phyloP scores from a whole-genome alignment of 768 basidiomycete species.

The Gymnopilus dilepis region DNA sequence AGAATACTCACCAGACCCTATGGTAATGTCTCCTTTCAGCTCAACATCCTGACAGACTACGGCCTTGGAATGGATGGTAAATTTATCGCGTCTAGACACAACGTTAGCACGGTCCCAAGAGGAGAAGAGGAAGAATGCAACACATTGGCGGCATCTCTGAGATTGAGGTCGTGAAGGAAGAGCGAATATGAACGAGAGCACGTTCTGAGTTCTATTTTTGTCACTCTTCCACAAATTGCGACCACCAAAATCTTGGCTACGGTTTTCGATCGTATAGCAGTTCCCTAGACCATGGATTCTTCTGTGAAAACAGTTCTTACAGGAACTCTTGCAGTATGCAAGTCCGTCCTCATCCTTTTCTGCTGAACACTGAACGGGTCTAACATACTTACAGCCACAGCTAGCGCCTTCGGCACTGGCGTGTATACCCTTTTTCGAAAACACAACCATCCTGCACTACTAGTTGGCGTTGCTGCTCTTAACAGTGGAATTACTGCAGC shows the following conservation, averaged over 20 bases:
- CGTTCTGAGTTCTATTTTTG: neutral
- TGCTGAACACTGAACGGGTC: conserved; percentile 30
- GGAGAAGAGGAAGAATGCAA: conserved; percentile 22
- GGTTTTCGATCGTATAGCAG: neutral
- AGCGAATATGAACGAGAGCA: neutral
- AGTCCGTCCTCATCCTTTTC: conserved; percentile 62
- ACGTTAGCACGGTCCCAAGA: conserved; percentile 12
- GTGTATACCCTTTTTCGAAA: conserved; percentile 50
- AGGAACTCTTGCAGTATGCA: conserved; percentile 74
- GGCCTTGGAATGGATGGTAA: conserved; percentile 89
- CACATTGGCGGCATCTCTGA: conserved; percentile 45
- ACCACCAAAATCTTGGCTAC: neutral
- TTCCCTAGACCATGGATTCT: conserved; percentile 32
- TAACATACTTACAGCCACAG: conserved; percentile 49
- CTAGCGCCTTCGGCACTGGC: conserved; percentile 57
- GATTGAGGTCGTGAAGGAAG: neutral
- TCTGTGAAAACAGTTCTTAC: conserved; percentile 51
- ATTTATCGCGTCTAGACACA: conserved; percentile 75
- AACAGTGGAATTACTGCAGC: conserved; percentile 76
- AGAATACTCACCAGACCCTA: conserved; percentile 69
- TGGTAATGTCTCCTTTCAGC: conserved; percentile 91
- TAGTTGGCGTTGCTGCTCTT: conserved; percentile 65
- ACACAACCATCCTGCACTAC: conserved; percentile 48
- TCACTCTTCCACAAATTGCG: conserved; percentile 1
- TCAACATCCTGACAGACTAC: conserved; percentile 94